These are phyloP conservation scores for Tricholoma flavovirens DNA, from an alignment of 768 basidiomycete genomes.

Conservation along the genomic window DNA sequence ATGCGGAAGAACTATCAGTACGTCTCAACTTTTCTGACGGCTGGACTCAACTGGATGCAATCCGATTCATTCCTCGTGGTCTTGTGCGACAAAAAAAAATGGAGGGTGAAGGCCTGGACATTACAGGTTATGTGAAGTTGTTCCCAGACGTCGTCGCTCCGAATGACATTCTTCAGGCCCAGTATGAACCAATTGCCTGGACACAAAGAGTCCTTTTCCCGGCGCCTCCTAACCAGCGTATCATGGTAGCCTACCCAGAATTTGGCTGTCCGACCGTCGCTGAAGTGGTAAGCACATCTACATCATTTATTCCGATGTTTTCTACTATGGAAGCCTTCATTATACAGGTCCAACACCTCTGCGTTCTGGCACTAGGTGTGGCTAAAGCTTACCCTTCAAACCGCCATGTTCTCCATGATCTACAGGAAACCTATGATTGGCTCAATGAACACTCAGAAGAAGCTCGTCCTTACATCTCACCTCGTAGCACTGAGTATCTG, in stretches of 20 bases:
- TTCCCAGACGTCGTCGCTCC: conserved; percentile 35
- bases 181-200: conserved; percentile 41
- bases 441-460: conserved; percentile 26
- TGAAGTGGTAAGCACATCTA: conserved; percentile 37
- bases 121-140: conserved; percentile 18
- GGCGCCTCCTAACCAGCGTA: conserved; percentile 22
- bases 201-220: conserved; percentile 37
- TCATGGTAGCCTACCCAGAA: conserved; percentile 28
- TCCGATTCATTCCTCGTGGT: conserved; percentile 36
- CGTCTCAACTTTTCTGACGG: conserved; percentile 20
- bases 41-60: conserved; percentile 23
- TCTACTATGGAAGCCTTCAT: not conserved
- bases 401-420: conserved; percentile 28
- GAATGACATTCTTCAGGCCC: conserved; percentile 27
- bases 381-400: conserved; percentile 19
- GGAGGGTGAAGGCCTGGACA: conserved; percentile 7
- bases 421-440: conserved; percentile 39
- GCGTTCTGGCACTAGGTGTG: conserved; percentile 25
- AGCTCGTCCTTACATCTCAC: conserved; percentile 11
- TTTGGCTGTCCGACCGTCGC: conserved; percentile 33
- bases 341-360: conserved; percentile 37
- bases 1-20: conserved; percentile 30
- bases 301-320: not conserved
- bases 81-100: not conserved
- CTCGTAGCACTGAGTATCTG: conserved; percentile 19